A percentile compares a stretch with the other conserved stretches of the same genome.
Evolutionary conservation across 2,329 filamentous ascomycete species (phyloP).

Genomic region (Ophiostoma populinum): DNA sequence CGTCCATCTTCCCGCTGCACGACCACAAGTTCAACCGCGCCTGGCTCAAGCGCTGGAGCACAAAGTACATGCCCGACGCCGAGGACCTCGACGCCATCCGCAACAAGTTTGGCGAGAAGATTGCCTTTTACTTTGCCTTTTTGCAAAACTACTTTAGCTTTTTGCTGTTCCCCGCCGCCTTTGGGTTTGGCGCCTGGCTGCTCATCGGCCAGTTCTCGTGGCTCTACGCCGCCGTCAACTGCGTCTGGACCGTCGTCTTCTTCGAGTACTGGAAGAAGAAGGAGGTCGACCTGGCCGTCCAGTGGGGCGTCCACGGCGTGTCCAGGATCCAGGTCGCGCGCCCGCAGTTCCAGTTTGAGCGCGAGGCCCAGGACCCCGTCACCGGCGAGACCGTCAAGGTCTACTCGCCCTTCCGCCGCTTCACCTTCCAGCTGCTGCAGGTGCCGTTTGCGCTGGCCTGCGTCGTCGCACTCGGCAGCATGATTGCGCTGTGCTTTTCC

Average conservation of each 20-base stretch:
- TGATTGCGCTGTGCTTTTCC: conserved; percentile 76
- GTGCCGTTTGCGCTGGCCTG: conserved; percentile 71
- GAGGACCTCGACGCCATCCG: conserved; percentile 55
- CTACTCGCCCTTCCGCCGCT: conserved; percentile 59
- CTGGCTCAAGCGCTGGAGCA: conserved; percentile 61
- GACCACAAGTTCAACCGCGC: conserved; percentile 57
- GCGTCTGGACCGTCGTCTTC: conserved; percentile 56
- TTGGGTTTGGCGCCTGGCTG: conserved; percentile 51
- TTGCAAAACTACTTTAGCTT: conserved; percentile 61
- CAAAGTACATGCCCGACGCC: conserved; percentile 48
- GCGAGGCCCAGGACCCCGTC: conserved; percentile 57
- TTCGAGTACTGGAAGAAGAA: conserved; percentile 69
- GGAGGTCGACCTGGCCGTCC: conserved; percentile 51
- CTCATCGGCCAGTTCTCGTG: conserved; percentile 54
- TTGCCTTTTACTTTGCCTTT: conserved; percentile 73
- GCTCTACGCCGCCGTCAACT: conserved; percentile 47
- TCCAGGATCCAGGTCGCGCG: conserved; percentile 48
- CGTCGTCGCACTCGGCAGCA: conserved; percentile 51
- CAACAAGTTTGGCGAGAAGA: conserved; percentile 45
- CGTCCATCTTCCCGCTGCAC: conserved; percentile 62
- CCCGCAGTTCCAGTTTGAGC: conserved; percentile 62
- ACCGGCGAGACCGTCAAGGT: conserved; percentile 64
- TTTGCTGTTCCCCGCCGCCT: conserved; percentile 48
- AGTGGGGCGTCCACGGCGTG: conserved; percentile 57
- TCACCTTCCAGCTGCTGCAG: conserved; percentile 62